Evolutionary conservation across 2,329 filamentous ascomycete genomes (phyloP), one percentile per base, ranked within the genome.

Genomic region (Aphanoascus verrucosus): DNA sequence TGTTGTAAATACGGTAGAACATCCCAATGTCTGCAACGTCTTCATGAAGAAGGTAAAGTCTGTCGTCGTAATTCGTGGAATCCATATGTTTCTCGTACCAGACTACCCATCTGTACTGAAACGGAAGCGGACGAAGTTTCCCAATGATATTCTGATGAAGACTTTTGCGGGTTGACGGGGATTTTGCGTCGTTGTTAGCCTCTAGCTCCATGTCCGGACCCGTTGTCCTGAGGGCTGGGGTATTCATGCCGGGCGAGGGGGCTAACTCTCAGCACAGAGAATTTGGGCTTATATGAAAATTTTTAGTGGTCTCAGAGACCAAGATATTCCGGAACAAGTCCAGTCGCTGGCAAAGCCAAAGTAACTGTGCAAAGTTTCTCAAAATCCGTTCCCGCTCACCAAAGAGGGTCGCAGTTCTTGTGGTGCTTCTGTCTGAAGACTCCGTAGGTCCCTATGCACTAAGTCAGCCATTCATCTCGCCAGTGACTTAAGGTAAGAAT

Each of bases 1-100:
- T 88, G 72, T 90, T 89, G 73, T 83, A 82, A 72, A 88, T 85
- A 57, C 84, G 80, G 82, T 86, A 89, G 68, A 90, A 90, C 66
- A 65, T 67, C 4, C 65, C 70, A 51, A 72, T 70, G 57, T 72
- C 71, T 32, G 67, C 61, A 44, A 74, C 67, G 38, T 70, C 64
- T 52, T 69, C 69, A 53, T 71, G 64, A 5, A 73, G 61, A 23
- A 68, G 56, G 28, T 67, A 72, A 31, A 72, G 61, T 43, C 63
- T 60, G 41, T 67, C 63, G 15, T 64, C 59, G 56, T 67, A 69
- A 52, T 61, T 59, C 46, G 58, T 41, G 41, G 56, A 55, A 17
- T 56, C 61, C 14, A 64, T 62, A 56, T 69, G 63, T 56, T 71
- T 73, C 59, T 74, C 72, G 53, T 74, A 72, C 71, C 72, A 75